phyloP scores from a whole-genome alignment of 108 stramenopile species.

The Skeletonema potamos region DNA sequence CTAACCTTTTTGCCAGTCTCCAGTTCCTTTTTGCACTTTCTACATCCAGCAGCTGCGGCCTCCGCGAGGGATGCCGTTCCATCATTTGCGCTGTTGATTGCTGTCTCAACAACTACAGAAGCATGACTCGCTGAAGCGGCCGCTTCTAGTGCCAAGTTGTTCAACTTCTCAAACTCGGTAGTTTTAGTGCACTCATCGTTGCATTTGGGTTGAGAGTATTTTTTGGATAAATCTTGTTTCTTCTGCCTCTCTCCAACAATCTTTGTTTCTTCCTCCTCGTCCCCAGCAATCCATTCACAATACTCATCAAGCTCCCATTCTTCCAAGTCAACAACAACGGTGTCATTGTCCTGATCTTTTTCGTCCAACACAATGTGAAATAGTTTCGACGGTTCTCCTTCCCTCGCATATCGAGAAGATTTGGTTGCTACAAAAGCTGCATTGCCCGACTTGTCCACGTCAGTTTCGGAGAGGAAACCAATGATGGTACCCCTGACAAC shows the following conservation, averaged over 20 bases:
- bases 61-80: not conserved
- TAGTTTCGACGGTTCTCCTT: constrained; percentile 9
- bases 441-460: constrained; percentile 13
- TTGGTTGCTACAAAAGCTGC: constrained; percentile 13
- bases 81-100: not conserved
- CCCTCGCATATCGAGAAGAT: not conserved
- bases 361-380: constrained; percentile 23
- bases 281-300: constrained; percentile 15
- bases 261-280: not conserved
- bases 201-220: not conserved
- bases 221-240: not conserved
- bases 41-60: constrained; percentile 1
- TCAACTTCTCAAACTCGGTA: not conserved
- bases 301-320: constrained; percentile 22
- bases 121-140: not conserved
- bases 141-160: not conserved
- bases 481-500: constrained; percentile 12
- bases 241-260: not conserved
- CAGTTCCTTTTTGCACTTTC: not conserved
- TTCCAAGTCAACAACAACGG: constrained; percentile 17
- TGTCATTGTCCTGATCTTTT: not conserved
- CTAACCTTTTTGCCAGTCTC: not conserved
- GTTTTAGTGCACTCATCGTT: not conserved
- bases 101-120: not conserved
- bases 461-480: constrained; percentile 16